phyloP scores from a whole-genome alignment of 257 asterid species.

The Ballota nigra region DNA sequence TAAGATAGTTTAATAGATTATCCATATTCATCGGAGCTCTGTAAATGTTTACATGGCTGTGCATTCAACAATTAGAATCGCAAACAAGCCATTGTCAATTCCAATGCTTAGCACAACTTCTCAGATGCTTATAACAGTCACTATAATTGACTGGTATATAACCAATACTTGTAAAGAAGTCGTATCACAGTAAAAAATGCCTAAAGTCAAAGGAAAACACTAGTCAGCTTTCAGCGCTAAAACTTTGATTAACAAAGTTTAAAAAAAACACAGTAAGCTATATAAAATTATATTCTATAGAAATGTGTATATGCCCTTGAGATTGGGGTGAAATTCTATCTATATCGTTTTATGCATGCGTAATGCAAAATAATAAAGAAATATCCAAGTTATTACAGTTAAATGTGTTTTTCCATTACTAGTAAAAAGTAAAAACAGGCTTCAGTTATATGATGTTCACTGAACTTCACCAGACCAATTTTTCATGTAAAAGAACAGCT shows the following conservation, averaged over 20 bases:
- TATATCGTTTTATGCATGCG: conserved; percentile 1
- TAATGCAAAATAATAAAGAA: background rate
- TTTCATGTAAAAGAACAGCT: background rate
- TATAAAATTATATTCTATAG: background rate
- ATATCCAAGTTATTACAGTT: background rate
- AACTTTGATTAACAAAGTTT: background rate
- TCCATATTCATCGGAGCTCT: background rate
- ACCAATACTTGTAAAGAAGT: background rate
- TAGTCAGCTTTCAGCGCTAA: background rate
- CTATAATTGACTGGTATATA: background rate
- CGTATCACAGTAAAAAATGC: background rate
- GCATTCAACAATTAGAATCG: background rate
- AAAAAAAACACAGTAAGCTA: background rate
- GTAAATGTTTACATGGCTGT: background rate
- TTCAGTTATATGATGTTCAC: background rate
- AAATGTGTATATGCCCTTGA: background rate
- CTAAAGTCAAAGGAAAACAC: background rate
- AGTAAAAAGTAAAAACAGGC: background rate
- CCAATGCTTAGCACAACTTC: background rate
- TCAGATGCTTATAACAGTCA: conserved; percentile 8
- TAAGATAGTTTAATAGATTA: background rate
- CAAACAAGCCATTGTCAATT: background rate
- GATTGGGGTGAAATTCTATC: background rate
- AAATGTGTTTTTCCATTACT: background rate
- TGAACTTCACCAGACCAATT: background rate